These are phyloP conservation scores for Peronospora belbahrii DNA, from an alignment of 352 stramenopile species.

Conservation along the genomic window DNA sequence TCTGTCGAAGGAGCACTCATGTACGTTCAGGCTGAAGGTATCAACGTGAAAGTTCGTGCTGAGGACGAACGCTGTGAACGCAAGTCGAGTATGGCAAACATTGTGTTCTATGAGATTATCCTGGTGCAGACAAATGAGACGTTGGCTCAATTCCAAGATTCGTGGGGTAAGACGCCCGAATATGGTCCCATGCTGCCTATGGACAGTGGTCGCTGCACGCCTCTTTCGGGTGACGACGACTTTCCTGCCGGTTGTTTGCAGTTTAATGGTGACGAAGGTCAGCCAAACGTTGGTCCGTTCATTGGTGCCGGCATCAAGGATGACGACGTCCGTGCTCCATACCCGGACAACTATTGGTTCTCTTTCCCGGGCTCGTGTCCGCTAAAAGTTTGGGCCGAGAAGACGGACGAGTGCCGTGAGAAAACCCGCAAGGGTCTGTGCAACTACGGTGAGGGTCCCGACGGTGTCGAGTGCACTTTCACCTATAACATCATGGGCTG, in stretches of 20 bases:
- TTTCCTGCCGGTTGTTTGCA: slow-evolving; percentile 52
- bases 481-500: slow-evolving; percentile 72
- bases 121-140: slow-evolving; percentile 59
- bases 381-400: slow-evolving; percentile 41
- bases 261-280: slow-evolving; percentile 54
- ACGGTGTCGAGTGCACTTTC: slow-evolving; percentile 69
- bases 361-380: slow-evolving; percentile 59
- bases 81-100: slow-evolving; percentile 49
- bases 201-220: slow-evolving; percentile 56
- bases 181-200: slow-evolving; percentile 66
- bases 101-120: slow-evolving; percentile 73
- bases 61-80: slow-evolving; percentile 46
- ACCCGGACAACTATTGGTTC: slow-evolving; percentile 59
- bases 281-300: slow-evolving; percentile 62
- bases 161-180: slow-evolving; percentile 44
- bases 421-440: slow-evolving; percentile 55
- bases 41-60: slow-evolving; percentile 49
- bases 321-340: slow-evolving; percentile 41
- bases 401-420: slow-evolving; percentile 46
- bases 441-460: slow-evolving; percentile 38
- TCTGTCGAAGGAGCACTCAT: slow-evolving; percentile 65
- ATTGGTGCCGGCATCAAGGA: slow-evolving; percentile 47
- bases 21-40: slow-evolving; percentile 76
- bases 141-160: slow-evolving; percentile 48
- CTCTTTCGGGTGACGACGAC: slow-evolving; percentile 22